Evolutionary conservation across 495 filamentous ascomycete genomes (phyloP).

Genomic region (Aspergillus sparsus): DNA sequence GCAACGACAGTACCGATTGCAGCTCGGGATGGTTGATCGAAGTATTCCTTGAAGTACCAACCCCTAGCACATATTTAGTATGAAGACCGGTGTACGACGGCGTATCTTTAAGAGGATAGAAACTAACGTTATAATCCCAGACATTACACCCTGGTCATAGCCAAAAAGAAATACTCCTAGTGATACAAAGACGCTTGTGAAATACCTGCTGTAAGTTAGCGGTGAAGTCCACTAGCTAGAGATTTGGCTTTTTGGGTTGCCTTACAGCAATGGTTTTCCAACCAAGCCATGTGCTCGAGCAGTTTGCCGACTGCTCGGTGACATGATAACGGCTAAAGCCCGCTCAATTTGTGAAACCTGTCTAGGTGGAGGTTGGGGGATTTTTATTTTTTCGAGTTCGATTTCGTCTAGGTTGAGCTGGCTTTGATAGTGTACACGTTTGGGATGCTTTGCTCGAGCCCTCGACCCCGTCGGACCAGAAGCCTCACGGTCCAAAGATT

Average conservation of each 20-base stretch:
- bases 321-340: constrained; percentile 79
- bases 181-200: constrained; percentile 97
- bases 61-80: constrained; percentile 58
- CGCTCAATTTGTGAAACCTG: constrained; percentile 64
- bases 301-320: constrained; percentile 64
- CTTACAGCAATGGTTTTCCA: constrained; percentile 90
- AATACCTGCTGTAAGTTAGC: constrained; percentile 69
- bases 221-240: neutral
- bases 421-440: constrained; percentile 54
- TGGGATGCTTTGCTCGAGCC: constrained; percentile 40
- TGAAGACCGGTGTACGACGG: neutral
- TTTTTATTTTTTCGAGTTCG: constrained; percentile 72
- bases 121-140: constrained; percentile 94
- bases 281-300: constrained; percentile 83
- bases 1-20: constrained; percentile 95
- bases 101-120: neutral
- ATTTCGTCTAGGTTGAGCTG: constrained; percentile 48
- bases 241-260: neutral
- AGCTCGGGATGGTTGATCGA: constrained; percentile 79
- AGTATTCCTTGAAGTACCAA: constrained; percentile 84
- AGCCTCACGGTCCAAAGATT: constrained; percentile 60
- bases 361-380: constrained; percentile 68
- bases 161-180: constrained; percentile 97
- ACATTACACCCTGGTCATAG: constrained; percentile 99
- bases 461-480: constrained; percentile 32